A percentile compares a stretch with the other conserved stretches of the same genome.
Conservation (phyloP, 345 rosid genomes). For the Hibiscus syriacus region DNA sequence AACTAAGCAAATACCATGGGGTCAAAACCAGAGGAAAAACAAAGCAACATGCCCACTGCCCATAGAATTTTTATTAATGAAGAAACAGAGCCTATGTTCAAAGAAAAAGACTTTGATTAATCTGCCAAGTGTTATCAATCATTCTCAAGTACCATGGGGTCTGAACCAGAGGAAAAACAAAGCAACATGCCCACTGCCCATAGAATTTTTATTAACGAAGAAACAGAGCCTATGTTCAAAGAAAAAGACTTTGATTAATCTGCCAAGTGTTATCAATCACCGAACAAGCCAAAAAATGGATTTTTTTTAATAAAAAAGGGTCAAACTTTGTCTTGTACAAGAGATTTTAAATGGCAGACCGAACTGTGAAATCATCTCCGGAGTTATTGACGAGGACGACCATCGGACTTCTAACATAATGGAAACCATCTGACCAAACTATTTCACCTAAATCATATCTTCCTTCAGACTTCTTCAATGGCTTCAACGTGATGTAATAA, state of each 20-base stretch:
- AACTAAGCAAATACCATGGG: neutral
- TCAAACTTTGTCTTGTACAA: neutral
- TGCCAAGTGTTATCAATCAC: neutral
- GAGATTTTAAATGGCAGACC: neutral
- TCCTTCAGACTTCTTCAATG: slow-evolving; percentile 34
- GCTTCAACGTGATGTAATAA: slow-evolving; percentile 41
- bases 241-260: neutral
- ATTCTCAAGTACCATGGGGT: neutral
- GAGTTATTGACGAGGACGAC: slow-evolving; percentile 36
- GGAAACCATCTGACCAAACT: slow-evolving; percentile 54
- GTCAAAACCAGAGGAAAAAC: neutral
- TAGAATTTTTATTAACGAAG: neutral
- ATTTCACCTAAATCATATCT: slow-evolving; percentile 64
- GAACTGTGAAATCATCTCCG: neutral
- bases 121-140: neutral
- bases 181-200: neutral
- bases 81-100: no score
- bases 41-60: neutral
- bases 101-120: neutral
- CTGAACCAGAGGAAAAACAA: neutral
- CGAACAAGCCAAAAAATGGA: no score
- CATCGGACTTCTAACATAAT: slow-evolving; percentile 53
- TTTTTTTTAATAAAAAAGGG: no score
- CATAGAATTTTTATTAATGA: neutral
- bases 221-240: no score